These are phyloP conservation scores for Friedmanniomyces simplex DNA, from an alignment of 495 filamentous ascomycete species.

Conservation along the genomic window DNA sequence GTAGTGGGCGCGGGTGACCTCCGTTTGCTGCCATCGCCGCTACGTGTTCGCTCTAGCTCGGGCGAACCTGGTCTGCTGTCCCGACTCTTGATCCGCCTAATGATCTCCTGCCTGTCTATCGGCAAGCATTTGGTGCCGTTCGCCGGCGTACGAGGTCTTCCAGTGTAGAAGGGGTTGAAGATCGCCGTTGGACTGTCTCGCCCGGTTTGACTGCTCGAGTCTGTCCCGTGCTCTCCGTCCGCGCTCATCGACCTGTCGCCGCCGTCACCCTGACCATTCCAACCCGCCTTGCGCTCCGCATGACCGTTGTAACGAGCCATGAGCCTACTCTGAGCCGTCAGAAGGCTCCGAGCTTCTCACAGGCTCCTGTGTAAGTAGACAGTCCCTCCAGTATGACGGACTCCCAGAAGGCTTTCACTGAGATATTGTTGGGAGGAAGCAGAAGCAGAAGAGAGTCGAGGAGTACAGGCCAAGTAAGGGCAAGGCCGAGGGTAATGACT, in stretches of 20 bases:
- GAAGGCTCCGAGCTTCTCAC: neutral
- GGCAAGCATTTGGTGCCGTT: constrained; percentile 15
- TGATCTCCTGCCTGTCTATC: constrained; percentile 56
- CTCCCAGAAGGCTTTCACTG: too few species aligned
- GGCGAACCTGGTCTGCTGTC: constrained; percentile 33
- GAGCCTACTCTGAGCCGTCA: neutral
- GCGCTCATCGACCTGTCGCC: neutral
- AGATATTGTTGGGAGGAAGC: neutral
- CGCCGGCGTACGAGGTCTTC: constrained; percentile 9
- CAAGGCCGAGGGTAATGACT: neutral
- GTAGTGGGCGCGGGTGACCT: neutral
- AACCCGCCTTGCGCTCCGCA: neutral
- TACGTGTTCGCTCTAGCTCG: constrained; percentile 5
- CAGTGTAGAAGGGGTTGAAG: constrained; percentile 22
- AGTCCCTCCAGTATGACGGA: neutral
- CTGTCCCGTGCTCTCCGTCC: neutral
- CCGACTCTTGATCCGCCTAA: constrained; percentile 71
- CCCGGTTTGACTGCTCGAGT: neutral
- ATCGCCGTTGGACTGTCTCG: neutral
- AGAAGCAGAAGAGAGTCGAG: neutral
- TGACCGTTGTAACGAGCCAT: constrained; percentile 12
- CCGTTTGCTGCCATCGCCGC: neutral
- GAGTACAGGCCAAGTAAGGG: neutral
- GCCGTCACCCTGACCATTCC: neutral
- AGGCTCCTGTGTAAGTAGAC: neutral